phyloP scores from a whole-genome alignment of 257 asterid genomes.

The Solanum microdontum region DNA sequence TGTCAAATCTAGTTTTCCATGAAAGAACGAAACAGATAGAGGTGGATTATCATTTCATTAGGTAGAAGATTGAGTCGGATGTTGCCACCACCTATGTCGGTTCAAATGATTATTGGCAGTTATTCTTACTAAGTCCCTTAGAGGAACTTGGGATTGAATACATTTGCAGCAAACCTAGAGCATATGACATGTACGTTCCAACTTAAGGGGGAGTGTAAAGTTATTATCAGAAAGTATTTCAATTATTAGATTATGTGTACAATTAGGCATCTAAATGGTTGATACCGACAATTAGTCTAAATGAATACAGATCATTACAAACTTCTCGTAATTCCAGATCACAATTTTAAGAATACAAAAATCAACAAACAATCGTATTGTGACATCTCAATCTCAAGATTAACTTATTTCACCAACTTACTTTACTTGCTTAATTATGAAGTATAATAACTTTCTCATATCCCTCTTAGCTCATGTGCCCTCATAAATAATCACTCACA shows the following conservation, averaged over 20 bases:
- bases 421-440: not conserved
- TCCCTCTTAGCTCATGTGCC: not conserved
- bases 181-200: not conserved
- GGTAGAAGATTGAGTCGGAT: not conserved
- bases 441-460: not conserved
- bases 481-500: not conserved
- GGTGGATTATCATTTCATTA: no score
- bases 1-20: no score
- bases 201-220: not conserved
- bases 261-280: no score
- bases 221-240: no score
- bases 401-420: not conserved
- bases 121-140: not conserved
- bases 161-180: not conserved
- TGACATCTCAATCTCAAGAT: not conserved
- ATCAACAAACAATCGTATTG: no score
- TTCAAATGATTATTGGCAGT: not conserved
- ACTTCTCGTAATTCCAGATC: no score
- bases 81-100: not conserved
- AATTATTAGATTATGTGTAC: no score
- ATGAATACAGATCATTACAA: no score
- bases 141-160: not conserved
- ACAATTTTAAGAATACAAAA: no score
- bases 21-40: no score
- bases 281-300: no score